Conservation (phyloP, 2,329 filamentous ascomycete genomes). For the Epichloe baconii region DNA sequence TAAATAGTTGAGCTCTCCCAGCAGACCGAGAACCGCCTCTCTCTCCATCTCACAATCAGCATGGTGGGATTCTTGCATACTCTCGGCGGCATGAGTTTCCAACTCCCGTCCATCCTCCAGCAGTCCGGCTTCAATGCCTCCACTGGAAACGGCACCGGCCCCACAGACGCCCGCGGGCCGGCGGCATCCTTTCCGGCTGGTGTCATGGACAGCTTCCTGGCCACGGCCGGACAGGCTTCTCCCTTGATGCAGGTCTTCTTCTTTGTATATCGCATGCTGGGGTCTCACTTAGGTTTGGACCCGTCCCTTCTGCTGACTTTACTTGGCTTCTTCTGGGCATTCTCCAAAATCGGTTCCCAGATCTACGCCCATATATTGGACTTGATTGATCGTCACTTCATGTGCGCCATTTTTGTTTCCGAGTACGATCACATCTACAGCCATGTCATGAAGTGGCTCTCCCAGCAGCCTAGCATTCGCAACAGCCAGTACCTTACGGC, state of each 20-base stretch:
- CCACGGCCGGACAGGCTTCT: constrained; percentile 29
- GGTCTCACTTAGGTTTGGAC: constrained; percentile 33
- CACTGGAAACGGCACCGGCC: constrained; percentile 9
- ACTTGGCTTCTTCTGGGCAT: constrained; percentile 34
- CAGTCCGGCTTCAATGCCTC: constrained; percentile 9
- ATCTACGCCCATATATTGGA: constrained; percentile 20
- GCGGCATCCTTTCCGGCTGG: constrained; percentile 13
- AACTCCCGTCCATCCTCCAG: constrained; percentile 16
- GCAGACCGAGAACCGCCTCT: too few relatives aligned
- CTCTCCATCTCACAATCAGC: background rate
- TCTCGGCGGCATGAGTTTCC: constrained; percentile 13
- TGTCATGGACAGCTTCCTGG: constrained; percentile 31
- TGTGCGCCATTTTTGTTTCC: constrained; percentile 38
- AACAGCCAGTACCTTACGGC: constrained; percentile 40
- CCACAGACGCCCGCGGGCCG: background rate
- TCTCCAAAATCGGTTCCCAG: constrained; percentile 23
- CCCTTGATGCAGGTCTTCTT: constrained; percentile 28
- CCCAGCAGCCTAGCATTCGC: constrained; percentile 35
- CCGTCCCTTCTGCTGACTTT: constrained; percentile 33
- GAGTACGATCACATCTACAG: constrained; percentile 44
- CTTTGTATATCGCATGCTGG: constrained; percentile 33
- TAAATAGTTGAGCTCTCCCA: too few relatives aligned
- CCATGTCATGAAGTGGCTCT: constrained; percentile 46
- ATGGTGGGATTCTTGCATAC: constrained; percentile 11
- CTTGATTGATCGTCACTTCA: constrained; percentile 32